These are phyloP conservation scores for Circinella umbellata DNA, from an alignment of 371 early-diverging fungal genomes.

Conservation along the genomic window DNA sequence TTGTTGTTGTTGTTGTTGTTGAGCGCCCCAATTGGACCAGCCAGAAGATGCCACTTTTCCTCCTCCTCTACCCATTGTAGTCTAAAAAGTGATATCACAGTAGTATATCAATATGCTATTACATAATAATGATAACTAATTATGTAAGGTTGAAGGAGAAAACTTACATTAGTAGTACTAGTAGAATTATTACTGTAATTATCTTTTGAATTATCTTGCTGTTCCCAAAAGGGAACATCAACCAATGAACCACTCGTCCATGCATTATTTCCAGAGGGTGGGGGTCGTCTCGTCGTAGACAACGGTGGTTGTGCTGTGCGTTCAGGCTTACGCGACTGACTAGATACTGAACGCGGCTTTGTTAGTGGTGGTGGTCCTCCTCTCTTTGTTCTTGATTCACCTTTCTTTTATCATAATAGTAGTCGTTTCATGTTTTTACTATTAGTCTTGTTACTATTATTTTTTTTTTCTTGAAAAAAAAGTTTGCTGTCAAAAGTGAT, in stretches of 20 bases:
- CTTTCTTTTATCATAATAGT: not conserved
- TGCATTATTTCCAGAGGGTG: slow-evolving; percentile 19
- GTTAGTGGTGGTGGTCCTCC: not conserved
- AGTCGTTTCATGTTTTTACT: not conserved
- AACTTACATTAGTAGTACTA: not conserved
- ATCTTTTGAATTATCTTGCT: not conserved
- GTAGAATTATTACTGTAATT: not conserved
- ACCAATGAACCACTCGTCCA: slow-evolving; percentile 18
- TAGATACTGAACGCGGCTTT: not conserved
- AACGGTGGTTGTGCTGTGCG: not conserved
- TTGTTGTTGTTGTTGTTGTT: not conserved
- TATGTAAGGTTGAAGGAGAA: not conserved
- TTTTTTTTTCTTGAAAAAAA: slow-evolving; percentile 6
- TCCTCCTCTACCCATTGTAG: not conserved
- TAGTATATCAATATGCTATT: too few relatives aligned
- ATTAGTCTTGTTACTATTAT: not conserved
- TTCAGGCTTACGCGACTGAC: not conserved
- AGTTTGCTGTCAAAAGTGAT: too few relatives aligned
- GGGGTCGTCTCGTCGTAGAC: slow-evolving; percentile 12
- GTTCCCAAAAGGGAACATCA: slow-evolving; percentile 24
- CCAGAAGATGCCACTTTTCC: not conserved
- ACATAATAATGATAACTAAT: too few relatives aligned
- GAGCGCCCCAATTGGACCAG: not conserved
- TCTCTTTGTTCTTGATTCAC: not conserved
- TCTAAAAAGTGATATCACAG: too few relatives aligned